A percentile compares a stretch with the other conserved stretches of the same genome.
Evolutionary conservation across 306 rosid genomes (phyloP).

Genomic region (Gillenia trifoliata): DNA sequence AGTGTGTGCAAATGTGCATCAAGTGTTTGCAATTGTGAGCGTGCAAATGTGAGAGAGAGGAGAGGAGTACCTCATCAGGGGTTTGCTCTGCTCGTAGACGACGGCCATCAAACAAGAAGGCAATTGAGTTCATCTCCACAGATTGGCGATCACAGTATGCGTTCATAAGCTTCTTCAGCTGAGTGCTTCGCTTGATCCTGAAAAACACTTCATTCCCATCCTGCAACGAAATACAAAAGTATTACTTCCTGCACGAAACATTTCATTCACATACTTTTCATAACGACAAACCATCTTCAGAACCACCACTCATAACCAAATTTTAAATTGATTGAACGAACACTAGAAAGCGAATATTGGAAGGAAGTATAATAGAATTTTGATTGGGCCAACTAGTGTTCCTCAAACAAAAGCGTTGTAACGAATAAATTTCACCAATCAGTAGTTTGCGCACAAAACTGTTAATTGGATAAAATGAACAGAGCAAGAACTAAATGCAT

Average conservation of each 20-base stretch:
- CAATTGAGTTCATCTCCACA: conserved; percentile 44
- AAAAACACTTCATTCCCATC: conserved; percentile 55
- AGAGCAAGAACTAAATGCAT: neutral
- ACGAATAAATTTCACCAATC: too few species aligned
- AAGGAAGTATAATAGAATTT: too few species aligned
- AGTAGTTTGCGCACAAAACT: neutral
- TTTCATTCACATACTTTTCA: neutral
- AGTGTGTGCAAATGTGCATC: too few species aligned
- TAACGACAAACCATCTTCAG: neutral
- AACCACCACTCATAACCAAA: neutral
- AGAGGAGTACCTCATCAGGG: conserved; percentile 56
- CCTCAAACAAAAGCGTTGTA: too few species aligned
- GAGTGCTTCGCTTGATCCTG: conserved; percentile 65
- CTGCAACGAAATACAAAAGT: neutral
- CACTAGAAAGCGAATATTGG: neutral
- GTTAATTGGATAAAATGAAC: neutral
- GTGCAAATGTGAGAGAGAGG: neutral
- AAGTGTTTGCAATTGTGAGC: neutral
- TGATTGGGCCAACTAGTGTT: too few species aligned
- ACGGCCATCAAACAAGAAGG: conserved; percentile 65
- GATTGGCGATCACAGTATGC: conserved; percentile 73
- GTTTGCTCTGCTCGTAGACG: conserved; percentile 65
- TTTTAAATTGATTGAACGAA: neutral
- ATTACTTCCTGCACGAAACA: neutral
- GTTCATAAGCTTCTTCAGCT: conserved; percentile 72